phyloP scores from a whole-genome alignment of 2,329 filamentous ascomycete species.

The Emericellopsis cladophorae region DNA sequence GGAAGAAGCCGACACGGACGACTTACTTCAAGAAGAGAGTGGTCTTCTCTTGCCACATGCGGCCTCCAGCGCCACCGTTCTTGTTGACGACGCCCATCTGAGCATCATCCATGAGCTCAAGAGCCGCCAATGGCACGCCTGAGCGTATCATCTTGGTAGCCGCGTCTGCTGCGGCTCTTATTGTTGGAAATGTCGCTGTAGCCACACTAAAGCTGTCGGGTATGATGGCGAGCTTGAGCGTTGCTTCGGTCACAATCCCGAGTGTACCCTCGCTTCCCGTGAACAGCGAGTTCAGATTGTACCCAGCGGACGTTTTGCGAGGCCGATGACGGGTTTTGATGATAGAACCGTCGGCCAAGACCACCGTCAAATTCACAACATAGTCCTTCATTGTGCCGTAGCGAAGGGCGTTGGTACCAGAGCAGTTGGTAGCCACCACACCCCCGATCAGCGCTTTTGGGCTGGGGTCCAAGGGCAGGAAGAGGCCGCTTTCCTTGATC shows the following conservation, averaged over 20 bases:
- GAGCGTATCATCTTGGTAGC: slow-evolving; percentile 68
- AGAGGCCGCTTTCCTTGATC: slow-evolving; percentile 59
- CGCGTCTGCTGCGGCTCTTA: slow-evolving; percentile 68
- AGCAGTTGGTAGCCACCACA: slow-evolving; percentile 64
- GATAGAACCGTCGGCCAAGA: slow-evolving; percentile 79
- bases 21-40: slow-evolving; percentile 77
- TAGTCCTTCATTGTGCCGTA: slow-evolving; percentile 94
- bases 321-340: slow-evolving; percentile 83
- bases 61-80: slow-evolving; percentile 54
- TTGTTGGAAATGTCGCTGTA: slow-evolving; percentile 43
- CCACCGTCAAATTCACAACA: slow-evolving; percentile 77
- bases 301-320: slow-evolving; percentile 81
- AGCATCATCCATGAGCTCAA: slow-evolving; percentile 84
- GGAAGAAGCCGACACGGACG: slow-evolving; percentile 37
- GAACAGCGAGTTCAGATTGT: slow-evolving; percentile 81
- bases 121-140: slow-evolving; percentile 73
- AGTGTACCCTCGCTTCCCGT: slow-evolving; percentile 87
- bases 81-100: slow-evolving; percentile 66
- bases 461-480: slow-evolving; percentile 86
- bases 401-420: slow-evolving; percentile 82
- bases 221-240: slow-evolving; percentile 71
- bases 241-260: slow-evolving; percentile 83
- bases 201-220: slow-evolving; percentile 73
- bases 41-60: slow-evolving; percentile 57
- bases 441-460: slow-evolving; percentile 91